Percentiles rank a stretch among this genome's conserved stretches.
phyloP scores from a whole-genome alignment of 2,329 filamentous ascomycete species.

The Ilyonectria destructans region DNA sequence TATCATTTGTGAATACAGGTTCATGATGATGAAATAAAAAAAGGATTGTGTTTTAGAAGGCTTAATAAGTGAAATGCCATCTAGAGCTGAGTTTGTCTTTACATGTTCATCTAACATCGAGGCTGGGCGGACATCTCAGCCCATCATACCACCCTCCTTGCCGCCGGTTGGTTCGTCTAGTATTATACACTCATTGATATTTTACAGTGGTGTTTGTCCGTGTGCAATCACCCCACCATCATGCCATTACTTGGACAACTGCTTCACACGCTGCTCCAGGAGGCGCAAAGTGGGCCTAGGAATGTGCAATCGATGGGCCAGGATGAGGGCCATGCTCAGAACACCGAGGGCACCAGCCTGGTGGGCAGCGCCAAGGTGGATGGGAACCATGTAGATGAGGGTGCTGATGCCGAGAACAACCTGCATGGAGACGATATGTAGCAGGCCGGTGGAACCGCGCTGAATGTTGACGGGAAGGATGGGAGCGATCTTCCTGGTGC shows the following conservation, averaged over 20 bases:
- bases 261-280: conserved; percentile 68
- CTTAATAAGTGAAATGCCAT: conserved; percentile 30
- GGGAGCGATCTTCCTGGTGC: conserved; percentile 72
- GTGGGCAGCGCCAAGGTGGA: conserved; percentile 89
- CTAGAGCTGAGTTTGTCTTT: conserved; percentile 41
- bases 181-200: conserved; percentile 47
- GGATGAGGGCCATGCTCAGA: conserved; percentile 84
- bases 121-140: conserved; percentile 24
- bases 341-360: conserved; percentile 92
- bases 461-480: conserved; percentile 75
- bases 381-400: conserved; percentile 93
- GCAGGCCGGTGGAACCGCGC: conserved; percentile 83
- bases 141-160: conserved; percentile 32
- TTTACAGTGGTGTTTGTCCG: conserved; percentile 40
- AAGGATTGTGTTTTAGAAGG: conserved; percentile 28
- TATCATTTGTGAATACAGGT: conserved; percentile 13
- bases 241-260: conserved; percentile 43
- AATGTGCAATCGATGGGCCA: conserved; percentile 84
- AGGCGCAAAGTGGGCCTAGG: conserved; percentile 76
- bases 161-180: conserved; percentile 38
- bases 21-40: conserved; percentile 29
- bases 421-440: conserved; percentile 88
- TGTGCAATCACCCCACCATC: conserved; percentile 34
- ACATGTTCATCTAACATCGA: conserved; percentile 24
- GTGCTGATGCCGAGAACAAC: conserved; percentile 91